Evolutionary conservation across 768 basidiomycete genomes (phyloP), one percentile per base, ranked within the genome.

Genomic region (Hygrophorus pudorinus): DNA sequence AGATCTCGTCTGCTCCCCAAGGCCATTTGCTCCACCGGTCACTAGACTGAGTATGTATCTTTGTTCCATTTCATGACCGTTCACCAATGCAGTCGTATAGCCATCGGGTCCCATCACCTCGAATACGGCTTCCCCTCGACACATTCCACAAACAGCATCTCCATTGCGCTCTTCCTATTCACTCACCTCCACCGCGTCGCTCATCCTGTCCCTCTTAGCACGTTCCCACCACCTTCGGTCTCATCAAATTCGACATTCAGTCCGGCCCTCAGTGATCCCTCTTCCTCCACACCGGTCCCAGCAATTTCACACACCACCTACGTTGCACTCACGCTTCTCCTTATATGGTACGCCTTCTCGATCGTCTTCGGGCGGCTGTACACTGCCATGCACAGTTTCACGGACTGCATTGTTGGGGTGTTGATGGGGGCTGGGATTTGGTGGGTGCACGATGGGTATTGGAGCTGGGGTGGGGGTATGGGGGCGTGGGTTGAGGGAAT

Each of bases 71-170:
- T 36, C 42, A 21, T 31, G 38, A 31, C 45, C 9, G 6, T 12
- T 31, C 28, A 27, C 10, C 28, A 30, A 51, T 31, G 36, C 20
- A 7, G 10, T 12, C 12, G 13, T 20, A 31, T 18, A 88, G 85
- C 81, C 4, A 80, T 89, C 41, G 82, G 85, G 11, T 73, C 67
- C 1, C 85, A 88, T 55, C 86, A 90, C 52, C 71, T 88, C 2
- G 91, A 94, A 65, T 94, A 94, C 53, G 94, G 94, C 17, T 94
- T 97, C 56, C 93, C 92, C 0, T 94, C 91, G 0, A 96, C 93
- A 0, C 94, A 99, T 55, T 86, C 89, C 1, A 89, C 92, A 6
- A 94, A 96, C 60, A 77, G 80, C 43, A 73, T 91, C 41, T 93
- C 89, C 20, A 85, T 96, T 55, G 90, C 90, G 0, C 72, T 97